These are phyloP conservation scores for Acanthamoeba royreba DNA, from an alignment of 208 protist genomes.

Conservation along the genomic window DNA sequence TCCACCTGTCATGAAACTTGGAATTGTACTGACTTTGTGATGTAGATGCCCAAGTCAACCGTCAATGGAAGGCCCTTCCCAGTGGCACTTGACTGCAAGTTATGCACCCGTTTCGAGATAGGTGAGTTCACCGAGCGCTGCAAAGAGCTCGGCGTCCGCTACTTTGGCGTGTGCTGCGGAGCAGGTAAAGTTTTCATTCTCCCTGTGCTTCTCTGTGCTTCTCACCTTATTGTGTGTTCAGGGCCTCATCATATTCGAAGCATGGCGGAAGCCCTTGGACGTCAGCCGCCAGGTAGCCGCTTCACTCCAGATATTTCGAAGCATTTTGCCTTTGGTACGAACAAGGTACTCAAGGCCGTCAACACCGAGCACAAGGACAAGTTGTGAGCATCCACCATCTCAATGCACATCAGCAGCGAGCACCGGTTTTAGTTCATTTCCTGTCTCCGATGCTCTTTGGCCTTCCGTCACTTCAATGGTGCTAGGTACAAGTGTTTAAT, in stretches of 20 bases:
- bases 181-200: no score
- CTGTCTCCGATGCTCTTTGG: no score
- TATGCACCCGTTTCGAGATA: slow-evolving; percentile 21
- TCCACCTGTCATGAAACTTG: no score
- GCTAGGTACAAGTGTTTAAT: no score
- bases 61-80: background rate
- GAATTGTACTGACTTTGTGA: no score
- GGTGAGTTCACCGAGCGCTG: background rate
- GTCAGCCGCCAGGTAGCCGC: background rate
- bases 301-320: slow-evolving; percentile 27
- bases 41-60: background rate
- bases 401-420: no score
- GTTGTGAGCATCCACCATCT: background rate
- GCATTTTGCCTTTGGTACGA: slow-evolving; percentile 21
- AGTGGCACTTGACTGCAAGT: background rate
- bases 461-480: no score
- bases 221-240: background rate
- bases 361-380: slow-evolving; percentile 36
- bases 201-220: no score
- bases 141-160: slow-evolving; percentile 12
- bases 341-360: background rate
- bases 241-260: background rate
- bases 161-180: slow-evolving; percentile 41
- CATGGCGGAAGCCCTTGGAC: background rate
- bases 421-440: no score